These are phyloP conservation scores for Aspergillus mulundensis DNA, from an alignment of 495 filamentous ascomycete species.

Conservation along the genomic window DNA sequence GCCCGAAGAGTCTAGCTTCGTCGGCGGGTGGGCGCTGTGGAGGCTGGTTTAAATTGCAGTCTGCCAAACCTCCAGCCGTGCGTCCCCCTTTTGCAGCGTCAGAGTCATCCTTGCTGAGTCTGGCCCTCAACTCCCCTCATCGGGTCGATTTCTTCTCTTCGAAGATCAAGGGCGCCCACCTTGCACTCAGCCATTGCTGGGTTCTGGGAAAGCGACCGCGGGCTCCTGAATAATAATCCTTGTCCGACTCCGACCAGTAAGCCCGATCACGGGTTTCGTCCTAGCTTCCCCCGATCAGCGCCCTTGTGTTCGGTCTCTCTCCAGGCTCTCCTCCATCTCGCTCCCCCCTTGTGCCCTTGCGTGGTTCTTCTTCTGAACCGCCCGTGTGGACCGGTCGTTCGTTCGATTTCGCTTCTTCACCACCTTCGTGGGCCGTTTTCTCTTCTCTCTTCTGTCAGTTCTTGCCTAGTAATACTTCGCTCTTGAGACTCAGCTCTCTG, in stretches of 20 bases:
- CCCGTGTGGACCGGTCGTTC: conserved; percentile 27
- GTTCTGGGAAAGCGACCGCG: not conserved
- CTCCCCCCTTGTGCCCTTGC: conserved; percentile 3
- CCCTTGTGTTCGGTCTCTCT: not conserved
- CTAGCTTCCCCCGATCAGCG: conserved; percentile 8
- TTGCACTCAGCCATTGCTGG: not conserved
- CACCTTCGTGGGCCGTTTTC: conserved; percentile 12
- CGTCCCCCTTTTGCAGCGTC: conserved; percentile 1
- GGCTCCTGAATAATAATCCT: conserved; percentile 7
- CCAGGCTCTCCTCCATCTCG: conserved; percentile 3
- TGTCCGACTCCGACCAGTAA: not conserved
- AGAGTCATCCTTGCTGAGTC: conserved; percentile 3
- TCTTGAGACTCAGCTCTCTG: conserved; percentile 9
- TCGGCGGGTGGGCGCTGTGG: conserved; percentile 10
- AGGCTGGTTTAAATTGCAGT: conserved; percentile 17
- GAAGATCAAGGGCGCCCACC: not conserved
- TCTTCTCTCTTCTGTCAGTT: not conserved
- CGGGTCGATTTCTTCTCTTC: not conserved
- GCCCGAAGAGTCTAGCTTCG: conserved; percentile 3
- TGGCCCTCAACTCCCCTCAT: not conserved
- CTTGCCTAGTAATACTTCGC: not conserved
- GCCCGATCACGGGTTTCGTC: not conserved
- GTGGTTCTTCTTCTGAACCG: conserved; percentile 9
- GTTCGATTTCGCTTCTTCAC: conserved; percentile 23
- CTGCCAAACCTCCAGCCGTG: conserved; percentile 10